These are phyloP conservation scores for Fusarium sp. DNA, from an alignment of 2,329 filamentous ascomycete genomes.

Conservation along the genomic window DNA sequence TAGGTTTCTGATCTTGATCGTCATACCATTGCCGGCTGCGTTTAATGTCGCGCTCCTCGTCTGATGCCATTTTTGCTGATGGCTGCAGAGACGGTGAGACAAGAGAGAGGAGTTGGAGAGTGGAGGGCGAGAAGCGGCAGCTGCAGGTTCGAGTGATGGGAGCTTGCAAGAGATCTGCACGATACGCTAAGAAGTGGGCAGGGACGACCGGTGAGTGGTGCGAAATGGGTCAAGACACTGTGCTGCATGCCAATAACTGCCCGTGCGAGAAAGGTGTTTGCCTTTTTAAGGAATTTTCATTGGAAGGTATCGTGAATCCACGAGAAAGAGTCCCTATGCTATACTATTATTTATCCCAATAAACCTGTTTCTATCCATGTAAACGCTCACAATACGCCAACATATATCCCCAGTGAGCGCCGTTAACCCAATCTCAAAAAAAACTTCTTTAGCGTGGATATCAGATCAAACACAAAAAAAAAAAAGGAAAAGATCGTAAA, in stretches of 20 bases:
- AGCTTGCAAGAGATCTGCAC: conserved; percentile 27
- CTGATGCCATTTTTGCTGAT: conserved; percentile 42
- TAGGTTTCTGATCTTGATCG: conserved; percentile 30
- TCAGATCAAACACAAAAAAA: conserved; percentile 10
- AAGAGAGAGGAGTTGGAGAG: background rate
- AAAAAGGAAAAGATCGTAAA: conserved; percentile 3
- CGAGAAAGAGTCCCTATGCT: background rate
- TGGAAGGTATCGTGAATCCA: background rate
- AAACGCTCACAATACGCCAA: conserved; percentile 27
- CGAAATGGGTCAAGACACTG: background rate
- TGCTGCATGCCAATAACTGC: background rate
- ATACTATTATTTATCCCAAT: background rate
- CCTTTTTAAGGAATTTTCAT: background rate
- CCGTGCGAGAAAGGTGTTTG: background rate
- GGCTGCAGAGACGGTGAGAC: background rate
- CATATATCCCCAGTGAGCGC: conserved; percentile 32
- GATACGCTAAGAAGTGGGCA: conserved; percentile 17
- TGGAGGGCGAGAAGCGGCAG: conserved; percentile 21
- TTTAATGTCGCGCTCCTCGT: conserved; percentile 37
- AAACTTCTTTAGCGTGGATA: conserved; percentile 34
- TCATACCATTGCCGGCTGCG: conserved; percentile 34
- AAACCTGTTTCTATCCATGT: conserved; percentile 16
- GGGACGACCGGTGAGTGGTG: conserved; percentile 12
- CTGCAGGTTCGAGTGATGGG: background rate
- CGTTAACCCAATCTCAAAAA: conserved; percentile 8